phyloP scores from a whole-genome alignment of 2,329 filamentous ascomycete genomes.

The Fusarium phyllophilum region DNA sequence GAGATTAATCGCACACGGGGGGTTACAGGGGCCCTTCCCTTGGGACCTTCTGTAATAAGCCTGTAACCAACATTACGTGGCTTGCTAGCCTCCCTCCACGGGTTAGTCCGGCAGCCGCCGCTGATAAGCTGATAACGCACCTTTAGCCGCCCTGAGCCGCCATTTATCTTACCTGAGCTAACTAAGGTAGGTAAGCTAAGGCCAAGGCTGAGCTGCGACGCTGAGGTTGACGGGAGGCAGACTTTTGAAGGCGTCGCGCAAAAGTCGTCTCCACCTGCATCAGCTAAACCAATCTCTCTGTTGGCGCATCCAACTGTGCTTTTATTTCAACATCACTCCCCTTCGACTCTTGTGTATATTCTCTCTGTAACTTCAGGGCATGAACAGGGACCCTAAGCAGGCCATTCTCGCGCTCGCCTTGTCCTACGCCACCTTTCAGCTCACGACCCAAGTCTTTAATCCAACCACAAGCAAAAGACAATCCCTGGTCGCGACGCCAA shows the following conservation, averaged over 20 bases:
- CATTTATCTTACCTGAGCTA: background rate
- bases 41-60: conserved; percentile 15
- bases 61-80: conserved; percentile 32
- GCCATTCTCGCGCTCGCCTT: conserved; percentile 48
- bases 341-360: background rate
- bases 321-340: conserved; percentile 5
- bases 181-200: background rate
- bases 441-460: conserved; percentile 49
- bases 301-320: conserved; percentile 22
- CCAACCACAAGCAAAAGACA: conserved; percentile 43
- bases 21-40: conserved; percentile 17
- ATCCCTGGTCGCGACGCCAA: conserved; percentile 41
- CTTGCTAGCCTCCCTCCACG: conserved; percentile 9
- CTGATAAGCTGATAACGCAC: conserved; percentile 29
- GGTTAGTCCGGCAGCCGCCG: conserved; percentile 24
- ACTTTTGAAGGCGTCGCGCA: conserved; percentile 23
- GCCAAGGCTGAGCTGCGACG: background rate
- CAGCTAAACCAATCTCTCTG: conserved; percentile 30
- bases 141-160: conserved; percentile 16
- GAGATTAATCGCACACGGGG: conserved; percentile 20
- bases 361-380: conserved; percentile 34
- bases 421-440: conserved; percentile 52
- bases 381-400: conserved; percentile 54
- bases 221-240: conserved; percentile 2
- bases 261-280: conserved; percentile 28